Percentiles rank a stretch among this genome's conserved stretches.
phyloP scores from a whole-genome alignment of 495 filamentous ascomycete genomes.

The Penicillium diatomitis region DNA sequence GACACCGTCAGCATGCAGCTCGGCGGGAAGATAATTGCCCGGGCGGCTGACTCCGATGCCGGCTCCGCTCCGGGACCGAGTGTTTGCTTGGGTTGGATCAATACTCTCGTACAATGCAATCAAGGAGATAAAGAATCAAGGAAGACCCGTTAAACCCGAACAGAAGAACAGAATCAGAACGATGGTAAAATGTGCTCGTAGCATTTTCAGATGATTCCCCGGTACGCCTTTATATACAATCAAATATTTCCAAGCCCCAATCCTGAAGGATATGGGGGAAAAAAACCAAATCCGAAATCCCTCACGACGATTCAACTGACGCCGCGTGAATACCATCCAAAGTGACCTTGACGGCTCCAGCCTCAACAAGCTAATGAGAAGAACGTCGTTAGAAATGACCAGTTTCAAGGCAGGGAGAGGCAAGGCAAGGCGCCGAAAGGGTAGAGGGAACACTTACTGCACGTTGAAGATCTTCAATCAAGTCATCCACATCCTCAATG shows the following conservation, averaged over 20 bases:
- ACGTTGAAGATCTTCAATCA: conserved; percentile 85
- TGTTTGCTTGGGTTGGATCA: conserved; percentile 12
- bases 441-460: conserved; percentile 55
- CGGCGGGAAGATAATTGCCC: conserved; percentile 22
- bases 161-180: not conserved
- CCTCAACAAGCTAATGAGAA: conserved; percentile 66
- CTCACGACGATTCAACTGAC: conserved; percentile 1
- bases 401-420: too few species aligned
- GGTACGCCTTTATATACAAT: conserved; percentile 15
- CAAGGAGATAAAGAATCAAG: not conserved
- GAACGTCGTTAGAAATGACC: too few species aligned
- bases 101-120: conserved; percentile 1
- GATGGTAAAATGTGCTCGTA: conserved; percentile 1
- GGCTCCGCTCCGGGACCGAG: conserved; percentile 11
- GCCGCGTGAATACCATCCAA: conserved; percentile 61
- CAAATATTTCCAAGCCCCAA: not conserved
- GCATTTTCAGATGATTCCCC: conserved; percentile 4
- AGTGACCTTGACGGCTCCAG: conserved; percentile 80
- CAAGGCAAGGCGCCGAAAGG: too few species aligned
- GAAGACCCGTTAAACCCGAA: not conserved
- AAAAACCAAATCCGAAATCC: not conserved
- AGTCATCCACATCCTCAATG: conserved; percentile 86
- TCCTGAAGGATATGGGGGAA: not conserved
- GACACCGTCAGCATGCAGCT: conserved; percentile 1
- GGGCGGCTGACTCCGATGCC: conserved; percentile 28